A percentile compares a stretch with the other conserved stretches of the same genome.
Conservation (phyloP, 176 grass and related monocot species). For the Oryza longistaminata region DNA sequence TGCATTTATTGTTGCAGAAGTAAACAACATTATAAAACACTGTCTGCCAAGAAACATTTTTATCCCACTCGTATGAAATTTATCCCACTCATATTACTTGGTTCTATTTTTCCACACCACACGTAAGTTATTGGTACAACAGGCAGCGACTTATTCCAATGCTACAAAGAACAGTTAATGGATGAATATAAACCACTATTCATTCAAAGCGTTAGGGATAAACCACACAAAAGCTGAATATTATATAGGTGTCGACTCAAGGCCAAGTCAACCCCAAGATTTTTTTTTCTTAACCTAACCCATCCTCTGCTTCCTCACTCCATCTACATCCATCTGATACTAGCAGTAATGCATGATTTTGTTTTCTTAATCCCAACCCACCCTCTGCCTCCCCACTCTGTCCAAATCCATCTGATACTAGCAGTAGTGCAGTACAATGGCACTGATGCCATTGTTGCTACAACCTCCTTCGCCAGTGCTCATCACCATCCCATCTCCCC, state of each 20-base stretch:
- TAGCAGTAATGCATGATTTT: not conserved
- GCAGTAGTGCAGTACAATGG: not conserved
- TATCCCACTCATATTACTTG: slow-evolving; percentile 14
- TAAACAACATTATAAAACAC: slow-evolving; percentile 16
- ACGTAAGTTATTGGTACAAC: slow-evolving; percentile 3
- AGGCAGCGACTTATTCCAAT: slow-evolving; percentile 14
- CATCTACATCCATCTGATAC: not conserved
- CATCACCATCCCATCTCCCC: too few relatives aligned
- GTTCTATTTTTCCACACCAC: not conserved
- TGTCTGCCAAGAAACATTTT: not conserved
- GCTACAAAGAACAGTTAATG: not conserved
- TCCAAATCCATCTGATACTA: too few relatives aligned
- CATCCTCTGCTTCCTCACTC: not conserved
- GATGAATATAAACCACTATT: not conserved
- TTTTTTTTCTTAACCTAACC: not conserved
- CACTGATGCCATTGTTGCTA: not conserved
- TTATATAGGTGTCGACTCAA: not conserved
- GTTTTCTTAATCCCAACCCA: too few relatives aligned
- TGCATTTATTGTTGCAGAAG: slow-evolving; percentile 39
- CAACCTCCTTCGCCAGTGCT: too few relatives aligned
- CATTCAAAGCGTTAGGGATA: slow-evolving; percentile 12
- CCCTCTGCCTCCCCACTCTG: too few relatives aligned
- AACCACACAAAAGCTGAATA: slow-evolving; percentile 9
- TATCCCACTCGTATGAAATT: not conserved
- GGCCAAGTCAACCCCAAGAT: slow-evolving; percentile 9